Evolutionary conservation across 2,329 filamentous ascomycete genomes (phyloP).

Genomic region (Septoria linicola): DNA sequence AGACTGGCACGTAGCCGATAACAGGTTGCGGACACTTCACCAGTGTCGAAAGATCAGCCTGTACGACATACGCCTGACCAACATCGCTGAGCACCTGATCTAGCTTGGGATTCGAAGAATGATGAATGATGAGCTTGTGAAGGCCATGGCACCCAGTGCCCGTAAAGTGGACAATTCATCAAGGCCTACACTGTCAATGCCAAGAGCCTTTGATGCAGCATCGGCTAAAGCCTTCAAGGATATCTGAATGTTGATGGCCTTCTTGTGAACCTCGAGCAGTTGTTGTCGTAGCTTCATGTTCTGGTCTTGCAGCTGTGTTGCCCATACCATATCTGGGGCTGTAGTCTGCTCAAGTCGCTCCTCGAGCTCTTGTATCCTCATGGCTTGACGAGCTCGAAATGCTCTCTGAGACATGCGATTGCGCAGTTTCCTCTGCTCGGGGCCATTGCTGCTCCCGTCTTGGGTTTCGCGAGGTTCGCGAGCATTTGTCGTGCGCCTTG

Average conservation of each 20-base stretch:
- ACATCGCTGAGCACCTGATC: neutral
- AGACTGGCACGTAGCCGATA: neutral
- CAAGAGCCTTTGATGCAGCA: neutral
- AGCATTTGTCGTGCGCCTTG: neutral
- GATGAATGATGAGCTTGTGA: neutral
- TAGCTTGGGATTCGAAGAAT: neutral
- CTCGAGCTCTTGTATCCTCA: constrained; percentile 4
- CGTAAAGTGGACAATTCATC: neutral
- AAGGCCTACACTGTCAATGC: neutral
- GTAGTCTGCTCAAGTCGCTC: neutral
- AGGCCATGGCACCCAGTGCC: constrained; percentile 3
- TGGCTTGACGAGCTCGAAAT: constrained; percentile 1
- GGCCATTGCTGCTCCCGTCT: neutral
- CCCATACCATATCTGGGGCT: neutral
- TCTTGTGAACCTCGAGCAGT: neutral
- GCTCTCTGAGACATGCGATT: constrained; percentile 7
- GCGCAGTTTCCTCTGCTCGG: neutral
- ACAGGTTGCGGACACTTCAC: neutral
- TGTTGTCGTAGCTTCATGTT: neutral
- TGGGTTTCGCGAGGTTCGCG: no score
- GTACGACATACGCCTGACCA: neutral
- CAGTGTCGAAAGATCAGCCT: neutral
- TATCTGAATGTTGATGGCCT: constrained; percentile 1
- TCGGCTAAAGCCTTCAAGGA: constrained; percentile 1
- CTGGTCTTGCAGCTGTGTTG: constrained; percentile 2